phyloP scores from a whole-genome alignment of 352 stramenopile genomes.

The Phytopythium montanum region DNA sequence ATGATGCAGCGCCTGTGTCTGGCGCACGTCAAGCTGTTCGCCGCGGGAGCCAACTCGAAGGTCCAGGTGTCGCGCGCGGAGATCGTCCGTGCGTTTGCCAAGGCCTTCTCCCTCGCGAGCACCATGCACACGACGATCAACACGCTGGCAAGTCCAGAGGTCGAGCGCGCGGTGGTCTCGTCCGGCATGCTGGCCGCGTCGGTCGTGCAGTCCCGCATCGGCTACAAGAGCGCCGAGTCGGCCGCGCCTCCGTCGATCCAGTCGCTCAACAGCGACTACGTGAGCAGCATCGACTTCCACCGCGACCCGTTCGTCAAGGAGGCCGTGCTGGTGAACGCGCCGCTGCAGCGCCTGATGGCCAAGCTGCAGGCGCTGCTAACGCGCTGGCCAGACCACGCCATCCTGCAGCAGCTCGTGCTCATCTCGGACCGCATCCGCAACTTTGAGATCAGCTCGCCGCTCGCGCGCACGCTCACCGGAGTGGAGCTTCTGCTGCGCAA shows the following conservation, averaged over 20 bases:
- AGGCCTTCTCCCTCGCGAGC: conserved; percentile 63
- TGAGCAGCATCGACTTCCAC: conserved; percentile 91
- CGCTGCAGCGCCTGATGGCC: conserved; percentile 87
- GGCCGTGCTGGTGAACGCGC: conserved; percentile 84
- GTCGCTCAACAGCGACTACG: conserved; percentile 69
- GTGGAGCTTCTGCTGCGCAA: conserved; percentile 96
- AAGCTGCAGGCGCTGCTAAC: conserved; percentile 89
- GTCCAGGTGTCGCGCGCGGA: conserved; percentile 34
- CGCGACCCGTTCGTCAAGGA: conserved; percentile 92
- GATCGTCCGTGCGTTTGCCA: conserved; percentile 62
- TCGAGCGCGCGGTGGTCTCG: conserved; percentile 51
- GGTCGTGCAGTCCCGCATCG: conserved; percentile 66
- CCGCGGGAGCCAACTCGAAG: conserved; percentile 43
- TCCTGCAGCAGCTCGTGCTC: conserved; percentile 94
- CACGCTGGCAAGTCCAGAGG: conserved; percentile 25
- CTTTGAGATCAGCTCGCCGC: conserved; percentile 81
- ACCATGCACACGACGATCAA: conserved; percentile 71
- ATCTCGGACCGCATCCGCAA: conserved; percentile 88
- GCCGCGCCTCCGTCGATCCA: conserved; percentile 43
- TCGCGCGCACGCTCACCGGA: conserved; percentile 92
- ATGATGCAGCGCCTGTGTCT: conserved; percentile 71
- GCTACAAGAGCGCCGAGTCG: conserved; percentile 25
- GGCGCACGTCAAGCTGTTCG: conserved; percentile 69
- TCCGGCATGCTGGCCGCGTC: conserved; percentile 63
- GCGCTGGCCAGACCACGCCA: conserved; percentile 96